These are phyloP conservation scores for Mortierella sp. DNA, from an alignment of 371 early-diverging fungal species.

Conservation along the genomic window DNA sequence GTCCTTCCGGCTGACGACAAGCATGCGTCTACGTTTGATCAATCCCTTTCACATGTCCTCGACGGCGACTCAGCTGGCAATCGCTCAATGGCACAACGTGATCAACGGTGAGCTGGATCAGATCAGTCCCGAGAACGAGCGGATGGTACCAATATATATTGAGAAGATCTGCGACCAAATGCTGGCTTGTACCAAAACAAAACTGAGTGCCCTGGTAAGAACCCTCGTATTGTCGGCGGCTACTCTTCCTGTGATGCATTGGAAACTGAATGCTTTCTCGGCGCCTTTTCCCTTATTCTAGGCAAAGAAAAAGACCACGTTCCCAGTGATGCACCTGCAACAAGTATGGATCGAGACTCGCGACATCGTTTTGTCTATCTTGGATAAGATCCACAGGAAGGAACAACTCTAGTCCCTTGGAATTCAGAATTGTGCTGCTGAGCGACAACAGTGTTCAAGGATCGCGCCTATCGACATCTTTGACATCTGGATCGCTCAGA, in stretches of 20 bases:
- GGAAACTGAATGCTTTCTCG: background rate
- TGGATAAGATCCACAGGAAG: constrained; percentile 41
- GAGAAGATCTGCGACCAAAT: constrained; percentile 41
- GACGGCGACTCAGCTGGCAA: constrained; percentile 53
- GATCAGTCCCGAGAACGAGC: constrained; percentile 64
- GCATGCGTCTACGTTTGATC: constrained; percentile 60
- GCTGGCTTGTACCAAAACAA: constrained; percentile 18
- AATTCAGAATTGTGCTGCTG: background rate
- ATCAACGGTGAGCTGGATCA: constrained; percentile 64
- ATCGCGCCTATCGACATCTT: too few species aligned
- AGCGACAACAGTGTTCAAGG: too few species aligned
- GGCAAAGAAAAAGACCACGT: constrained; percentile 42
- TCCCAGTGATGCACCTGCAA: constrained; percentile 44
- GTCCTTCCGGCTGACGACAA: constrained; percentile 61
- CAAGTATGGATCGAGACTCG: constrained; percentile 50
- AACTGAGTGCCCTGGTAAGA: constrained; percentile 19
- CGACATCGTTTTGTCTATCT: constrained; percentile 39
- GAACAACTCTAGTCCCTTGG: constrained; percentile 33
- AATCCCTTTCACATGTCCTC: constrained; percentile 45
- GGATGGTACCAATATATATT: constrained; percentile 57
- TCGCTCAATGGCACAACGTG: constrained; percentile 64
- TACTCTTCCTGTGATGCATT: background rate
- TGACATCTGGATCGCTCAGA: too few species aligned
- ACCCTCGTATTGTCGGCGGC: too few species aligned
- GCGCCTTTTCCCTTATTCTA: background rate